Evolutionary conservation across 2,329 filamentous ascomycete genomes (phyloP), one percentile per base, ranked within the genome.

Genomic region (Ophiocordyceps camponoti-rufipedis): DNA sequence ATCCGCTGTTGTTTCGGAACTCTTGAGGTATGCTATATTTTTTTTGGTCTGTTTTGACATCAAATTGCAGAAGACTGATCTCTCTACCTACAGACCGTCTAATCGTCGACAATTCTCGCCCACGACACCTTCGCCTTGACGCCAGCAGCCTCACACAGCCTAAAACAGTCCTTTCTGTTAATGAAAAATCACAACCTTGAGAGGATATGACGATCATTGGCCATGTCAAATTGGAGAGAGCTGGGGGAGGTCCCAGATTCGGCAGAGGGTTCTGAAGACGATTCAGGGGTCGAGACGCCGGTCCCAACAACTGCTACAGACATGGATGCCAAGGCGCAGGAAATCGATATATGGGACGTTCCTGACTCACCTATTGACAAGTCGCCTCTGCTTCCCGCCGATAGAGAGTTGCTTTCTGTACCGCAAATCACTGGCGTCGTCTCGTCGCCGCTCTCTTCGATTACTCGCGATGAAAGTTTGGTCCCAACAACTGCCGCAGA

Each of bases 211-310:
- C 44, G 49, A 46, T 44, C 38, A 46, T 46, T 45, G 46, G 58
- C 43, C 51, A 71, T 71, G 68, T 58, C 56, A 47, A 64, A 63
- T 51, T 71, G 68, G 68, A 70, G 64, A 62, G 65, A 68, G 52
- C 55, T 67, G 56, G 69, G 68, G 53, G 67, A 69, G 54, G 62
- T 71, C 51, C 68, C 69, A 47, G 68, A 71, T 56, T 71, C 68
- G 49, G 68, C 71, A 53, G 68, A 70, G 47, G 68, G 70, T 43
- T 61, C 58, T 50, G 61, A 59, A 49, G 66, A 69, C 47, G 62
- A 56, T 48, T 56, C 64, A 47, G 52, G 58, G 44, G n/a, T 12
- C 19, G 43, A 40, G 28, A 38, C 38, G n/a, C 13, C 28, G 29
- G 39, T 44, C 16, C n/a, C 23, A n/a, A 31, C 35, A 18, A 16